Percentiles rank a stretch among this genome's conserved stretches.
These are phyloP conservation scores for Phytomonas sp. DNA, from an alignment of 208 protist genomes.

Conservation along the genomic window DNA sequence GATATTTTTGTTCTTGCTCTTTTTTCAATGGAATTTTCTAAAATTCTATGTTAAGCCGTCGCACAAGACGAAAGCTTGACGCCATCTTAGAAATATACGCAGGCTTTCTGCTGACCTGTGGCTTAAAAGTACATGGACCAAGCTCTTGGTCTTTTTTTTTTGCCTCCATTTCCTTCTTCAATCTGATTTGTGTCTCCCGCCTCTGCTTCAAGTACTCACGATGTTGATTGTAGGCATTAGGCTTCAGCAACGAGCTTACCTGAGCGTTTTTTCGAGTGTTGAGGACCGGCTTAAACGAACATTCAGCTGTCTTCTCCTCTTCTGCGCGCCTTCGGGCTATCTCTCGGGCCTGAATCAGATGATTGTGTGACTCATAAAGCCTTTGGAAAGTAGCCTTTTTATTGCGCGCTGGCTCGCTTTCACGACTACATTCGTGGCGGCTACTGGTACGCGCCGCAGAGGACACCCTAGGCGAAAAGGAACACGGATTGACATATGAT, in stretches of 20 bases:
- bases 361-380: constrained; percentile 29
- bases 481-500: constrained; percentile 60
- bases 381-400: constrained; percentile 16
- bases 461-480: constrained; percentile 57
- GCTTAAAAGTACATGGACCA: constrained; percentile 61
- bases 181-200: constrained; percentile 10
- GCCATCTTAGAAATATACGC: constrained; percentile 70
- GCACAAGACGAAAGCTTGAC: constrained; percentile 56
- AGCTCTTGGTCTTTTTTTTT: constrained; percentile 21
- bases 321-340: constrained; percentile 27
- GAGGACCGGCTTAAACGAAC: constrained; percentile 34
- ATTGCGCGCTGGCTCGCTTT: neutral
- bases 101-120: constrained; percentile 47
- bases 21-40: constrained; percentile 5
- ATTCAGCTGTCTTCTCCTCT: constrained; percentile 22
- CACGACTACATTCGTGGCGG: constrained; percentile 7
- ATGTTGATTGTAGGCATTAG: constrained; percentile 38
- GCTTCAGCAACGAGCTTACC: constrained; percentile 44
- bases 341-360: constrained; percentile 13
- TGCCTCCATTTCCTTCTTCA: constrained; percentile 14
- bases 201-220: constrained; percentile 26
- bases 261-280: constrained; percentile 34
- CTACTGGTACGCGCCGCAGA: constrained; percentile 17
- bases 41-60: constrained; percentile 42
- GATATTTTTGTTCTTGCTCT: constrained; percentile 11